Evolutionary conservation across 805 yeast genomes (phyloP).

Genomic region (Saturnispora besseyi): DNA sequence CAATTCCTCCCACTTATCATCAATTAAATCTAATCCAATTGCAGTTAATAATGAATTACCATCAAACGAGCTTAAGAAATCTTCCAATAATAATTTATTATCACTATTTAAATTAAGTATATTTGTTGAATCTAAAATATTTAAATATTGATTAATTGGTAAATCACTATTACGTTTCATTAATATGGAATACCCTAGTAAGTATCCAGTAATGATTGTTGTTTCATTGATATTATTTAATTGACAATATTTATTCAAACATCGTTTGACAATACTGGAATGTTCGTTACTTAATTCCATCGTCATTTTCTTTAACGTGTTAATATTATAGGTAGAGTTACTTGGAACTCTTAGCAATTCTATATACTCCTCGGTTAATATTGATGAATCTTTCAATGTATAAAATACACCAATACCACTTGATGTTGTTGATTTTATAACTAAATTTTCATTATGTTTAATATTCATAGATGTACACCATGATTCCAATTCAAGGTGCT

Average conservation of each 20-base stretch:
- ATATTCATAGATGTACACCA: slow-evolving; percentile 13
- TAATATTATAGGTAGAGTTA: slow-evolving; percentile 26
- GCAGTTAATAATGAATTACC: slow-evolving; percentile 15
- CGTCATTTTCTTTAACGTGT: slow-evolving; percentile 19
- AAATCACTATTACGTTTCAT: neutral
- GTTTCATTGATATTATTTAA: slow-evolving; percentile 20
- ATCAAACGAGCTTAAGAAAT: slow-evolving; percentile 12
- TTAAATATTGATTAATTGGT: slow-evolving; percentile 25
- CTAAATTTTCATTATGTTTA: slow-evolving; percentile 9
- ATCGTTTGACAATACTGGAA: slow-evolving; percentile 12
- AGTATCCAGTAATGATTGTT: slow-evolving; percentile 19
- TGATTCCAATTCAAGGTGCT: neutral
- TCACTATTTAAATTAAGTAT: slow-evolving; percentile 24
- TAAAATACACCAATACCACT: slow-evolving; percentile 32
- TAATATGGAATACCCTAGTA: slow-evolving; percentile 18
- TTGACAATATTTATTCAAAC: slow-evolving; percentile 12
- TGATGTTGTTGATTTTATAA: slow-evolving; percentile 11
- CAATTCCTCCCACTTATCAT: slow-evolving; percentile 14
- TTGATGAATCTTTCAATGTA: neutral
- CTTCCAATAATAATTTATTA: slow-evolving; percentile 22
- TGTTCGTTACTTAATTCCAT: slow-evolving; percentile 14
- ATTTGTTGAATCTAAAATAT: slow-evolving; percentile 27
- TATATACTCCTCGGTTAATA: slow-evolving; percentile 11
- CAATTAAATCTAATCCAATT: slow-evolving; percentile 6
- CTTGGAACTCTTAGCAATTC: slow-evolving; percentile 34